A percentile compares a stretch with the other conserved stretches of the same genome.
These are phyloP conservation scores for Candida jianshihensis DNA, from an alignment of 805 yeast species.

Conservation along the genomic window DNA sequence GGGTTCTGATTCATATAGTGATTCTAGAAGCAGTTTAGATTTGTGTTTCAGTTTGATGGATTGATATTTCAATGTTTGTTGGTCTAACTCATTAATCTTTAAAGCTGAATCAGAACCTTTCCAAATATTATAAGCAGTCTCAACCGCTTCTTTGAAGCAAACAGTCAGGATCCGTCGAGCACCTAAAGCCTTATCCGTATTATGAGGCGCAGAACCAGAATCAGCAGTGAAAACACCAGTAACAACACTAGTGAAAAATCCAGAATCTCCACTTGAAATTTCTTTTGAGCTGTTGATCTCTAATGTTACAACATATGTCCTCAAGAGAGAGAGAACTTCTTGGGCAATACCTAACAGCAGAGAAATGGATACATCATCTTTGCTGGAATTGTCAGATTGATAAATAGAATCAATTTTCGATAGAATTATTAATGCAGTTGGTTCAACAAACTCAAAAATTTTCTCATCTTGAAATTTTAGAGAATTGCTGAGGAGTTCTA, in stretches of 20 bases:
- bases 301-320: conserved; percentile 41
- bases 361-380: conserved; percentile 39
- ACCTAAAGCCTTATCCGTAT: conserved; percentile 5
- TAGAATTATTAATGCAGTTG: conserved; percentile 15
- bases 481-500: conserved; percentile 13
- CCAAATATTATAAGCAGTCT: conserved; percentile 61
- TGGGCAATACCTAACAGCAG: conserved; percentile 53
- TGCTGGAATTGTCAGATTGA: conserved; percentile 10
- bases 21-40: conserved; percentile 58
- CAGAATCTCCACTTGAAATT: conserved; percentile 44
- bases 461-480: conserved; percentile 20
- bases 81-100: conserved; percentile 12
- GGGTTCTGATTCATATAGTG: conserved; percentile 60
- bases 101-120: conserved; percentile 46
- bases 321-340: conserved; percentile 41
- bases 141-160: conserved; percentile 55
- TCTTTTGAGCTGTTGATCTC: conserved; percentile 28
- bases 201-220: background rate
- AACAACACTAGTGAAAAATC: conserved; percentile 45
- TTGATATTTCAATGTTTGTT: conserved; percentile 36
- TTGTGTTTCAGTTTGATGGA: conserved; percentile 61
- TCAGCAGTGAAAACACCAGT: conserved; percentile 77
- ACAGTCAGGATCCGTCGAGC: conserved; percentile 22
- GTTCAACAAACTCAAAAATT: conserved; percentile 19
- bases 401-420: conserved; percentile 16